Evolutionary conservation across 2,329 filamentous ascomycete genomes (phyloP).

Genomic region (Rhexocercosporidium sp.): DNA sequence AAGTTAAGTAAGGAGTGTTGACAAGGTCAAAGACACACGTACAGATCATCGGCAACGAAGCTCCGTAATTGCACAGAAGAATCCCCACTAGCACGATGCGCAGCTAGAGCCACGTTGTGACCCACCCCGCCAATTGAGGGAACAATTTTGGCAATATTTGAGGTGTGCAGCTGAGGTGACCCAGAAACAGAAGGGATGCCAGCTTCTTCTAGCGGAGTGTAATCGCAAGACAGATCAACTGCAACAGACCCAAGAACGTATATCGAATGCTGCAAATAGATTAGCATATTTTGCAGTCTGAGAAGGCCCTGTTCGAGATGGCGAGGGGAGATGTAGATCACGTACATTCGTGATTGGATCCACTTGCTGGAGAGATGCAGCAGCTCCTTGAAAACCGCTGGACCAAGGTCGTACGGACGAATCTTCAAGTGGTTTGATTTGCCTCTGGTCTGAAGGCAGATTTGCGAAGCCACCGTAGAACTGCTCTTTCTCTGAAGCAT

Average conservation of each 20-base stretch:
- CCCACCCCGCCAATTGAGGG: conserved; percentile 91
- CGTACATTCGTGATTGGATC: not conserved
- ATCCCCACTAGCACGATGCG: conserved; percentile 67
- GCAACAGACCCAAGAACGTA: conserved; percentile 91
- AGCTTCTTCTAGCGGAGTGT: conserved; percentile 53
- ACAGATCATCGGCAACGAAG: conserved; percentile 79
- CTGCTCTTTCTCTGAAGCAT: not conserved
- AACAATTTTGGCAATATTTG: conserved; percentile 80
- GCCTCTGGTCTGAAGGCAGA: not conserved
- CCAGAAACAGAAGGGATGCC: not conserved
- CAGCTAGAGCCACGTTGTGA: conserved; percentile 87
- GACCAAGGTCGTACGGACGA: not conserved
- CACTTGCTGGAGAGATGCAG: not conserved
- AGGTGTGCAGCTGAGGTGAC: conserved; percentile 65
- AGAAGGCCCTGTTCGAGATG: not conserved
- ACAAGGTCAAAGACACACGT: conserved; percentile 37
- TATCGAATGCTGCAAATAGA: conserved; percentile 49
- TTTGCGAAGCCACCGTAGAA: not conserved
- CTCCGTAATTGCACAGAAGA: conserved; percentile 75
- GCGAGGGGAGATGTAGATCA: not conserved
- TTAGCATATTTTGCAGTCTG: not conserved
- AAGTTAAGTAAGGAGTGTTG: not conserved
- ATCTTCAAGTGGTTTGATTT: not conserved
- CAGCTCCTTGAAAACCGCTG: not conserved
- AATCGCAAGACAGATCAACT: conserved; percentile 87